Conservation (phyloP, 2,329 filamentous ascomycete species). For the Diaporthe sp. region DNA sequence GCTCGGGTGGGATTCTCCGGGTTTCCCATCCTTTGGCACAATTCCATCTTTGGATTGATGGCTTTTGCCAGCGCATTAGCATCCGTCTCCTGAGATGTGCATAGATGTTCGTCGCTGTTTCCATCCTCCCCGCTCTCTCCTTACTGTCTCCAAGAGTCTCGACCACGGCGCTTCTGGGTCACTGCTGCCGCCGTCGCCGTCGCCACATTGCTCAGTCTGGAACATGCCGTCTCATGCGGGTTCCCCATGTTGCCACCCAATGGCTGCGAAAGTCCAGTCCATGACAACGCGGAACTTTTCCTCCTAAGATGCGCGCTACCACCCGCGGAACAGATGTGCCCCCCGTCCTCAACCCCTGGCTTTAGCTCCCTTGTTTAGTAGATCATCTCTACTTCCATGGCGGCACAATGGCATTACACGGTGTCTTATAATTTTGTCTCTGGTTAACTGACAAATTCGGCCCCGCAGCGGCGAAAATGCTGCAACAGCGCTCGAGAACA, state of each 20-base stretch:
- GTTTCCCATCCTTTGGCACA: constrained; percentile 21
- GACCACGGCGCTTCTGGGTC: neutral
- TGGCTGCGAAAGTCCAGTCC: neutral
- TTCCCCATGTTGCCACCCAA: neutral
- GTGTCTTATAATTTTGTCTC: neutral
- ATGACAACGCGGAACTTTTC: constrained; percentile 21
- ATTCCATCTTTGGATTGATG: constrained; percentile 22
- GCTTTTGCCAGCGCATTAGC: constrained; percentile 25
- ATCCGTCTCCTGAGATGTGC: constrained; percentile 18
- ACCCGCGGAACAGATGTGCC: neutral
- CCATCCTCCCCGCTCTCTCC: neutral
- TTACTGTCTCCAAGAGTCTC: neutral
- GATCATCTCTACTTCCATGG: neutral
- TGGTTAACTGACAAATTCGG: neutral
- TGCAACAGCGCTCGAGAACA: constrained; percentile 66
- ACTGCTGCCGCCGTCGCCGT: neutral
- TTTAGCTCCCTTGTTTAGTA: constrained; percentile 20
- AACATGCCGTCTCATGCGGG: constrained; percentile 7
- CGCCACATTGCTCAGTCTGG: constrained; percentile 26
- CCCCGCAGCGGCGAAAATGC: constrained; percentile 66
- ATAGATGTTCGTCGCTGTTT: constrained; percentile 6
- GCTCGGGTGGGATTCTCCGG: constrained; percentile 21
- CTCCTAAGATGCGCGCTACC: neutral
- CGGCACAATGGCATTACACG: neutral
- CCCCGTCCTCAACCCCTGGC: neutral